Base-by-base conservation (phyloP, 257 asterid genomes). In the Nicotiana tabacum region DNA sequence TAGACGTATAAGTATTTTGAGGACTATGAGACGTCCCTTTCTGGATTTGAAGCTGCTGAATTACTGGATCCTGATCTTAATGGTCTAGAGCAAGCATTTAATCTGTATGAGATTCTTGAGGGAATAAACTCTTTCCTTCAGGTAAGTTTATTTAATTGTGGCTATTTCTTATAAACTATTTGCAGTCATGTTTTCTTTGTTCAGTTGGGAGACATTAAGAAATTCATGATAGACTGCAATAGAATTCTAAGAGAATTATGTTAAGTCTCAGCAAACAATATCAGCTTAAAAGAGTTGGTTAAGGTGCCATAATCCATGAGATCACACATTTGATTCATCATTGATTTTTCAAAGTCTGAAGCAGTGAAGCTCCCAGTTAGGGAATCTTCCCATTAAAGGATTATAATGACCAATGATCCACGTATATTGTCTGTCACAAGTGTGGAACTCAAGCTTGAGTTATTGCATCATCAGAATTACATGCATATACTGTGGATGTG, bases 1-100 rank as follows among this genome's bases (percentile, higher is more conserved):
- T 13, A 95, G 98, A 95, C 92, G 78, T 90, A 91, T 89, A 95
- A 90, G 80, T 93, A 91, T 85, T 88, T 95, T 51, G 99, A 95
- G 88, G 92, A 95, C 86, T 95, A 95, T 84, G 98, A 93, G 88
- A 90, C 96, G 84, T 12, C 51, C 51, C 51, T 9, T 43, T 43
- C 51, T 43, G 51, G 51, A 43, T 43, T 43, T 43, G 51, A 8
- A 43, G 51, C 51, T 85, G 99, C 99, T 87, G 92, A 97, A 61
- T 80, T 90, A 61, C 91, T 87, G 90, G 98, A 95, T 88, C 99
- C 99, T 84, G 86, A 93, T 85, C 92, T 95, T 64, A 86, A 86
- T 89, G 97, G 97, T 55, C 78, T 77, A 53, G 95, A 90, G 84
- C 97, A 92, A 89, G 92, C 88, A 87, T 88, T 87, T 61, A 92